Evolutionary conservation across 2,329 filamentous ascomycete species (phyloP), one percentile per base, ranked within the genome.

Genomic region (Diaporthe batatas): DNA sequence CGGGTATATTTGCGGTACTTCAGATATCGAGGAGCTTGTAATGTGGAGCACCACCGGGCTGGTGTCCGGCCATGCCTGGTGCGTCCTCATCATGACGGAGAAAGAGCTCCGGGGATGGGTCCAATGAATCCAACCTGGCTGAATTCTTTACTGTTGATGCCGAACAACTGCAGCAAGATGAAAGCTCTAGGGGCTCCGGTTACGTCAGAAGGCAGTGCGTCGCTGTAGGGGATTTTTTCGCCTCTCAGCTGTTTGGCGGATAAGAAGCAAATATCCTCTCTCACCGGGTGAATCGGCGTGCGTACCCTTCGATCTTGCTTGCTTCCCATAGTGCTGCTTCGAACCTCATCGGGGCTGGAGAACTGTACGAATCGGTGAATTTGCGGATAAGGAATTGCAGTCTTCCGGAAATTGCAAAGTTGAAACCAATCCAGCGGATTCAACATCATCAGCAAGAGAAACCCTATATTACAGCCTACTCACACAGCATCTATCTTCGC

Each of bases 31-130:
- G 32, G 21, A 42, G 68, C 68, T 70, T 62, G 25, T 54, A 54
- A 62, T 53, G 57, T 62, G 68, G 68, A 62, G 32, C 55, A 25
- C 10, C 23, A 42, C 10, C 55, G 55, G 68, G 42, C 32, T 23
- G 49, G 36, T 23, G 14, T 44, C 55, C 68, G 68, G 34, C n/a
- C n/a, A 21, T 11, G 11, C 16, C 12, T 23, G 42, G 44, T 16
- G 3, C 14, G 14, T 39, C 47, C 23, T 53, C 47, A 53, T 25
- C 12, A 67, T 44, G 62, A 53, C 62, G 62, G 62, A 67, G 62
- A 67, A 67, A 34, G 44, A 53, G 8, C 62, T 67, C 62, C 62
- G 62, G 59, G 62, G 59, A 67, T 67, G 62, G 62, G 62, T 39
- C 47, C 47, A 53, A 29, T 21, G 16, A 23, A 32, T 3, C 57